Base-by-base conservation (phyloP, 768 basidiomycete genomes). In the Leccinum variicolor region DNA sequence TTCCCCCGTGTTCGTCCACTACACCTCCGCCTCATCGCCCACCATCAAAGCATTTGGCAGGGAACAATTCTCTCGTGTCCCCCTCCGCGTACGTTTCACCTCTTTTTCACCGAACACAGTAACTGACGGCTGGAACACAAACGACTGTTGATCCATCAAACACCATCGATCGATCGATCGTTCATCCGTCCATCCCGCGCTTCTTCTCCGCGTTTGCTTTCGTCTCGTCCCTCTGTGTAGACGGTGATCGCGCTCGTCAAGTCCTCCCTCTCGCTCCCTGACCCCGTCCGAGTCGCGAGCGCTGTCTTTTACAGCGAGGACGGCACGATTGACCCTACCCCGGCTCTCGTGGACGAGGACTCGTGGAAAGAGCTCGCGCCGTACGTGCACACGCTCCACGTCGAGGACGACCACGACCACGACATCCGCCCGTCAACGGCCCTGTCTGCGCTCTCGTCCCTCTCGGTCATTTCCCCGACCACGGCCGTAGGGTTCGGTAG, bases 311-410 rank as follows among this genome's bases (percentile, higher is more conserved):
- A 66, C 45, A 60, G 69, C 53, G 70, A 72, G 48, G 70, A 72
- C 29, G 72, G 72, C 29, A 57, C 63, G 41, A 29, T 73, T 36
- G 68, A 73, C 41, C 51, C 65, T 6, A 54, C 61, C 0, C 61
- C 61, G 15, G 61, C 62, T n/a, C 54, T 64, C 21, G 47, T 72
- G 21, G 70, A 72, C 25, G 71, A 73, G 23, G 68, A 70, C 47
- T 72, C 70, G 33, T 72, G 70, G 72, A 66, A 63, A 15, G 70
- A 73, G 31, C 68, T 73, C 23, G 70, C 56, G 0, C 68, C 72
- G 28, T 70, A 72, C 25, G 55, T 72, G 13, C 72, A 72, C 41
- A 68, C 66, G 6, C 51, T 73, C 31, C 66, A 73, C 50, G 57
- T 73, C 26, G 71, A 73, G 23, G 72, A 69, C 28, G 67, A 63